A percentile compares a stretch with the other conserved stretches of the same genome.
phyloP scores from a whole-genome alignment of 73 alveolate species.

The Paramecium bursaria region DNA sequence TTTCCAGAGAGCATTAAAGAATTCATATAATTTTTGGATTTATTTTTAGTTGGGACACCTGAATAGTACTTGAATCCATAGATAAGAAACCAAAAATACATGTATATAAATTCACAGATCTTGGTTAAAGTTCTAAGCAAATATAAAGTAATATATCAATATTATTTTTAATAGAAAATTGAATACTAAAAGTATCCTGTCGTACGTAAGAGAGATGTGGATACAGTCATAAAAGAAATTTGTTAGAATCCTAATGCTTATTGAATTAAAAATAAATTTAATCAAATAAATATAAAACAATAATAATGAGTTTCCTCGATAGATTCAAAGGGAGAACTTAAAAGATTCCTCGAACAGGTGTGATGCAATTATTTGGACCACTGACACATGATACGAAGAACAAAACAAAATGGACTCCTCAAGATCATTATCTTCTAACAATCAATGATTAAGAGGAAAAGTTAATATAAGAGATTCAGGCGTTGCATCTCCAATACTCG shows the following conservation, averaged over 20 bases:
- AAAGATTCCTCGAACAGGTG: too few relatives aligned
- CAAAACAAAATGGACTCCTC: too few relatives aligned
- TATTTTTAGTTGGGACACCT: neutral
- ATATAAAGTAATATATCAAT: neutral
- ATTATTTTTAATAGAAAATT: conserved; percentile 4
- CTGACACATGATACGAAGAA: too few relatives aligned
- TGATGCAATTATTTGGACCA: too few relatives aligned
- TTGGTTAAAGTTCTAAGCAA: neutral
- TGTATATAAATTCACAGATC: neutral
- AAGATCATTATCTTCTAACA: too few relatives aligned
- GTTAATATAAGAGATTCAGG: too few relatives aligned
- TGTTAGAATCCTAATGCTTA: conserved; percentile 7
- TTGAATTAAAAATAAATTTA: too few relatives aligned
- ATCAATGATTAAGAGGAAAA: too few relatives aligned
- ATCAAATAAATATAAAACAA: too few relatives aligned
- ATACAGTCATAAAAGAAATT: conserved; percentile 15
- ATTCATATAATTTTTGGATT: conserved; percentile 13
- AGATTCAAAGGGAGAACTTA: too few relatives aligned
- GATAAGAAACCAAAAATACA: neutral
- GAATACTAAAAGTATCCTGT: conserved; percentile 25
- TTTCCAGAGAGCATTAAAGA: neutral
- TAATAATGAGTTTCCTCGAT: too few relatives aligned
- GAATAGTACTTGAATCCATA: conserved; percentile 3
- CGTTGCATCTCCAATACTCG: too few relatives aligned
- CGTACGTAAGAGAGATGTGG: conserved; percentile 49